These are phyloP conservation scores for Sanghuangporus weigelae DNA, from an alignment of 1,284 basidiomycete genomes.

Conservation along the genomic window DNA sequence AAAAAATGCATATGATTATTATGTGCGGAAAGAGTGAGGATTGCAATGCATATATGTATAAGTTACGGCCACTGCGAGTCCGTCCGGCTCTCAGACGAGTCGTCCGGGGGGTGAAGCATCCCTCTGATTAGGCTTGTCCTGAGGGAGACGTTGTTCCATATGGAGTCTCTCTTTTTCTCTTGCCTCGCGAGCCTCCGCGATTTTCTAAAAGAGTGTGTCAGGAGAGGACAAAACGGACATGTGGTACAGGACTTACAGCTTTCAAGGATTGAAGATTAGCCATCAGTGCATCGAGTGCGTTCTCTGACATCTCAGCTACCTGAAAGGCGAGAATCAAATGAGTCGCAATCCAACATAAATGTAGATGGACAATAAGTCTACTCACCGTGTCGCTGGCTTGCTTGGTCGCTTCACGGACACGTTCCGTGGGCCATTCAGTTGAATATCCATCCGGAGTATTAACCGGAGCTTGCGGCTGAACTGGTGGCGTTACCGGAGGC, in stretches of 20 bases:
- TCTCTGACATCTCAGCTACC: constrained; percentile 63
- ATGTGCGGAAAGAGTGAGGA: background rate
- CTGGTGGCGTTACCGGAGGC: background rate
- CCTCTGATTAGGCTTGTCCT: constrained; percentile 20
- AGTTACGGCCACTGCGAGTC: background rate
- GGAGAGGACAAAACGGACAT: background rate
- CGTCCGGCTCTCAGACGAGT: background rate
- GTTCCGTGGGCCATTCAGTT: constrained; percentile 28
- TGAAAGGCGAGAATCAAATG: constrained; percentile 23
- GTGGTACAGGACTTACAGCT: constrained; percentile 37
- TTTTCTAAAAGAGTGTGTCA: constrained; percentile 39
- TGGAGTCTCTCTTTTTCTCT: constrained; percentile 42
- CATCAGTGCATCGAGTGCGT: constrained; percentile 59
- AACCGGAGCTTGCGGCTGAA: background rate
- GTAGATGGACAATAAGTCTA: constrained; percentile 8
- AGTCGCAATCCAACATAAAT: background rate
- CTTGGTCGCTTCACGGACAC: constrained; percentile 40
- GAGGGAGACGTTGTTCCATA: constrained; percentile 36
- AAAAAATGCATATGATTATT: background rate
- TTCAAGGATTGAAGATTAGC: constrained; percentile 53
- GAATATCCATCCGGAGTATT: background rate
- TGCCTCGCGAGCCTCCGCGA: constrained; percentile 51
- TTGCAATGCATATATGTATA: background rate
- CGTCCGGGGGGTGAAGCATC: constrained; percentile 15
- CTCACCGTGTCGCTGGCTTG: constrained; percentile 54